Conservation (phyloP, 2,329 filamentous ascomycete species). For the Nemania diffusa region DNA sequence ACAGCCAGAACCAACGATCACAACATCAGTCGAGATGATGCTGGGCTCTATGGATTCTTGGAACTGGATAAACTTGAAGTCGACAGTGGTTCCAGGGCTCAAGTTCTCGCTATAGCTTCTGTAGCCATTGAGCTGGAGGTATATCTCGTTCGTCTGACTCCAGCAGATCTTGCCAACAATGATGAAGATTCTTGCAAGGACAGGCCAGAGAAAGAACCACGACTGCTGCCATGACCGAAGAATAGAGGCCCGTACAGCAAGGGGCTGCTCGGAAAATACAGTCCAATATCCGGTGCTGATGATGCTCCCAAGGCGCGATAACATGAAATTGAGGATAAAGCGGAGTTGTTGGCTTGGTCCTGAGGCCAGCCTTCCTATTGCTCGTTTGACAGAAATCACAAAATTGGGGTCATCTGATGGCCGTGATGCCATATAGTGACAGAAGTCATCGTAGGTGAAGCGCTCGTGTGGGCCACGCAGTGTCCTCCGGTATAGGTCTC, state of each 20-base stretch:
- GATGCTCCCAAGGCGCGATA: slow-evolving; percentile 27
- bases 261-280: slow-evolving; percentile 15
- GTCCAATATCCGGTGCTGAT: slow-evolving; percentile 25
- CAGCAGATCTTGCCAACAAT: slow-evolving; percentile 14
- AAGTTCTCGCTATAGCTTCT: background rate
- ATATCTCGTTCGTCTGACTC: slow-evolving; percentile 14
- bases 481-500: slow-evolving; percentile 1
- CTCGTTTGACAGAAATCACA: slow-evolving; percentile 3
- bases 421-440: slow-evolving; percentile 13
- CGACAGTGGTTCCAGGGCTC: background rate
- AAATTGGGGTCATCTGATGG: slow-evolving; percentile 20
- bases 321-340: slow-evolving; percentile 15
- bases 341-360: background rate
- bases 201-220: slow-evolving; percentile 20
- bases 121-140: slow-evolving; percentile 23
- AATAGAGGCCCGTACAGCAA: slow-evolving; percentile 4
- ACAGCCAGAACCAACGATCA: slow-evolving; percentile 88
- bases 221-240: slow-evolving; percentile 20
- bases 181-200: slow-evolving; percentile 19
- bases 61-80: slow-evolving; percentile 25
- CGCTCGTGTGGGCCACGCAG: background rate
- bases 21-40: slow-evolving; percentile 53
- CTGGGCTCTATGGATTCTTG: slow-evolving; percentile 10
- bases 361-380: background rate
- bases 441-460: slow-evolving; percentile 18